Conservation (phyloP, 2,329 filamentous ascomycete genomes). For the Alternaria infectoria region DNA sequence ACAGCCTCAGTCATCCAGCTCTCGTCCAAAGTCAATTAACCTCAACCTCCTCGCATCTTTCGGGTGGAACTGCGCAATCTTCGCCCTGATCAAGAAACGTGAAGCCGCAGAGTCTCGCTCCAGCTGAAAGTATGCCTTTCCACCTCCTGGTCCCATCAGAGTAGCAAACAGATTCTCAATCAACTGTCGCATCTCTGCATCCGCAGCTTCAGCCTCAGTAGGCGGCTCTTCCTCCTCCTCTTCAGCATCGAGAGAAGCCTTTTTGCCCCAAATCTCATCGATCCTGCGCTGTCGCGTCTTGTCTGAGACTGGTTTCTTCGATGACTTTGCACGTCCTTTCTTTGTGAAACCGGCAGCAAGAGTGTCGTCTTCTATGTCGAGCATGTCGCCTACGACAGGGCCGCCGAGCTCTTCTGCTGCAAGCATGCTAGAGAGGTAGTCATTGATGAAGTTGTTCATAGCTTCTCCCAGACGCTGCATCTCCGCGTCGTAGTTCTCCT, state of each 20-base stretch:
- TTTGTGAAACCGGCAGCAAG: slow-evolving; percentile 61
- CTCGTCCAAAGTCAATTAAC: slow-evolving; percentile 60
- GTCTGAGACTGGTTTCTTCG: slow-evolving; percentile 45
- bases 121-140: slow-evolving; percentile 56
- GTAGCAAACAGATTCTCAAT: slow-evolving; percentile 56
- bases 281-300: slow-evolving; percentile 56
- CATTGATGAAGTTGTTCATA: slow-evolving; percentile 73
- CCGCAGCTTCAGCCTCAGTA: slow-evolving; percentile 57
- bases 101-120: slow-evolving; percentile 59
- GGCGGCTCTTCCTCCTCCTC: slow-evolving; percentile 33
- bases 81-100: slow-evolving; percentile 61
- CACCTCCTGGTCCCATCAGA: slow-evolving; percentile 40
- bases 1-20: slow-evolving; percentile 42
- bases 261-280: slow-evolving; percentile 56
- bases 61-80: slow-evolving; percentile 63
- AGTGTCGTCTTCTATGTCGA: slow-evolving; percentile 66
- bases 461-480: slow-evolving; percentile 67
- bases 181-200: slow-evolving; percentile 55
- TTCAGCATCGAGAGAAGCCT: slow-evolving; percentile 26
- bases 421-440: slow-evolving; percentile 74
- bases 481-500: slow-evolving; percentile 65
- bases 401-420: slow-evolving; percentile 85
- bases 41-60: slow-evolving; percentile 60
- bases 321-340: slow-evolving; percentile 54
- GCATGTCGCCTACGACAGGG: slow-evolving; percentile 77